Evolutionary conservation across 352 stramenopile genomes (phyloP), one percentile per base, ranked within the genome.

Genomic region (Phytopythium ostracodes): DNA sequence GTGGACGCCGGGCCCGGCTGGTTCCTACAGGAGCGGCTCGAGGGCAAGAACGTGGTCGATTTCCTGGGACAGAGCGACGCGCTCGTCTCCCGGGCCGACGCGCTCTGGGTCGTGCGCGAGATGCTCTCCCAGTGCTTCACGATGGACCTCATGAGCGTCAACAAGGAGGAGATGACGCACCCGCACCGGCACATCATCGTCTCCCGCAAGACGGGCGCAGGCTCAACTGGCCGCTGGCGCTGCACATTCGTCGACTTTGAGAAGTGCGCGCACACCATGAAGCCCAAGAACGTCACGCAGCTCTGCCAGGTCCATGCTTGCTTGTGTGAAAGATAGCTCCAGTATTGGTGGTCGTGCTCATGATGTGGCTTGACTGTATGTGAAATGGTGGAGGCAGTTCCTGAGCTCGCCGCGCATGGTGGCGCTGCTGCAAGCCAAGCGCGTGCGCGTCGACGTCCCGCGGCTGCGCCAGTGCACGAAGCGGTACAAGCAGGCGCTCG

Each of bases 81-180:
- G 15, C 43, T 65, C 20, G 62, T 73, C 25, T 77, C 75, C 1
- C 57, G 53, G 31, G 65, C 66, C 24, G 79, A 76, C 17, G 70
- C 70, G 35, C 58, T 63, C 36, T 92, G 83, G 83, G 68, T 79
- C 29, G 59, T 92, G 27, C 72, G 76, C 3, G 77, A 88, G 43
- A 82, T 90, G 60, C 61, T 92, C 27, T 78, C 76, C n/a, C 42
- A 91, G 78, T 90, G 82, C 64, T 92, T 89, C 65, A 76, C 72
- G 24, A 73, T 92, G 69, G 83, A 90, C 68, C 70, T 74, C 54
- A 81, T 90, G 69, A 71, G 79, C 8, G 77, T 90, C 49, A 92
- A 90, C 67, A 92, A 92, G 67, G 83, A 87, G 54, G 83, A 92
- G 64, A 92, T 92, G 83, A 92, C 80, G 12, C 83, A 92, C 51